Evolutionary conservation across 1,284 basidiomycete species (phyloP).

Genomic region (Apiotrichum mycotoxinovorans): DNA sequence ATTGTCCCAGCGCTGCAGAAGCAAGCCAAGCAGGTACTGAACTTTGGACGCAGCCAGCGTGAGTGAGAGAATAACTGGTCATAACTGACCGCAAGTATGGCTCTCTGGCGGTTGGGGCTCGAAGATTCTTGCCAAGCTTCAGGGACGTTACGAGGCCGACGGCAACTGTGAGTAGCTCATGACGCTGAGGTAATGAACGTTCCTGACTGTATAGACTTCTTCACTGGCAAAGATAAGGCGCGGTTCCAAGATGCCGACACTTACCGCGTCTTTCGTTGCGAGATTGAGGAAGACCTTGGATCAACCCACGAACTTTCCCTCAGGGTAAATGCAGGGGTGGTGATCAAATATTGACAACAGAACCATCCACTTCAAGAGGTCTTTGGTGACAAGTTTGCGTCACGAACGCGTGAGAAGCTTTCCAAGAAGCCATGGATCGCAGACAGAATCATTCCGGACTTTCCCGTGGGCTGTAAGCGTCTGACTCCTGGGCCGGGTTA

Average conservation of each 20-base stretch:
- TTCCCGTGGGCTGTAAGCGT: conserved; percentile 37
- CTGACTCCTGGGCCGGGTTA: conserved; percentile 44
- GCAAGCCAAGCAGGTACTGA: conserved; percentile 23
- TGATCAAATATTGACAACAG: too few relatives aligned
- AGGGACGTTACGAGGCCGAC: background rate
- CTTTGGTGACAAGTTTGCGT: background rate
- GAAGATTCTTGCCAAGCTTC: conserved; percentile 13
- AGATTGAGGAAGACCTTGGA: conserved; percentile 20
- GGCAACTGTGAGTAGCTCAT: too few relatives aligned
- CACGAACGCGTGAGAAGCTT: conserved; percentile 17
- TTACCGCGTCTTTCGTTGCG: conserved; percentile 24
- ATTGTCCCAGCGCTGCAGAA: conserved; percentile 24
- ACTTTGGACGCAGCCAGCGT: conserved; percentile 24
- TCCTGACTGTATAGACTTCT: too few relatives aligned
- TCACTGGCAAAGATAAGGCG: conserved; percentile 22
- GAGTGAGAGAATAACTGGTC: background rate
- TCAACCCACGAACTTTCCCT: conserved; percentile 12
- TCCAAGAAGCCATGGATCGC: conserved; percentile 17
- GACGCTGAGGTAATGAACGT: too few relatives aligned
- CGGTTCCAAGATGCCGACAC: conserved; percentile 9
- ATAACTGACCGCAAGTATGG: conserved; percentile 20
- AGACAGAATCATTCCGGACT: conserved; percentile 25
- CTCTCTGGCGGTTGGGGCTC: conserved; percentile 27
- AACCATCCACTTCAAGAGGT: conserved; percentile 7
- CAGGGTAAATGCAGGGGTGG: too few relatives aligned